Conservation (phyloP, 306 rosid species). For the Quercus suber region DNA sequence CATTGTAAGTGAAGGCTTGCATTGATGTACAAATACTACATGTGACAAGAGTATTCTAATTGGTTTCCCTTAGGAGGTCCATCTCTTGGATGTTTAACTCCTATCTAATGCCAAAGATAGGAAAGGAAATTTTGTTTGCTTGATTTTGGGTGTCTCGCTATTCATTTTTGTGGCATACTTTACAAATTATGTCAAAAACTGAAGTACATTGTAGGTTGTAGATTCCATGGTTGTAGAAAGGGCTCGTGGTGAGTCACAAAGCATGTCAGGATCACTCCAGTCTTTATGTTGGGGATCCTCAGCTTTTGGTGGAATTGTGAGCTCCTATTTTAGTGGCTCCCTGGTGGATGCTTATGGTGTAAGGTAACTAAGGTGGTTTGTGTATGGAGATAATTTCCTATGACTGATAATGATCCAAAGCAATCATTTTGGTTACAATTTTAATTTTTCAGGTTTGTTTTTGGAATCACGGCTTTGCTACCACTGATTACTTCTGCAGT, state of each 20-base stretch:
- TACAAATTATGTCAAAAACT: constrained; percentile 35
- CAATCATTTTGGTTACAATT: constrained; percentile 8
- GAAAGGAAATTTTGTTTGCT: background rate
- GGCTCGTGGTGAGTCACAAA: constrained; percentile 99
- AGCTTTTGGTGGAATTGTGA: constrained; percentile 95
- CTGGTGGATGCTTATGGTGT: constrained; percentile 81
- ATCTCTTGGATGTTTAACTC: background rate
- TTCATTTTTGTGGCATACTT: constrained; percentile 14
- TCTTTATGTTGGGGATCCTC: constrained; percentile 99
- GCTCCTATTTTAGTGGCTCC: constrained; percentile 94
- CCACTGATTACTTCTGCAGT: constrained; percentile 91
- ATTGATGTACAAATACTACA: background rate
- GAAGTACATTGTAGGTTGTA: constrained; percentile 71
- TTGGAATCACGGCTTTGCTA: constrained; percentile 87
- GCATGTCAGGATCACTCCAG: constrained; percentile 95
- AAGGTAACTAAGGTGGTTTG: constrained; percentile 48
- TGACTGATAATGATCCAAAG: constrained; percentile 1
- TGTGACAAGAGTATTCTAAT: background rate
- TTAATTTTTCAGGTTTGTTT: constrained; percentile 78
- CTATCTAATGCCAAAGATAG: background rate
- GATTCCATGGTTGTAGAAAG: constrained; percentile 99
- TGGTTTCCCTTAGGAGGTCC: background rate
- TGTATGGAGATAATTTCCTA: constrained; percentile 16
- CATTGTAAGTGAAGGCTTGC: background rate
- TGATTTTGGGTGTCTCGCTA: constrained; percentile 10